phyloP scores from a whole-genome alignment of 208 protist species.

The Trypanosoma mega region DNA sequence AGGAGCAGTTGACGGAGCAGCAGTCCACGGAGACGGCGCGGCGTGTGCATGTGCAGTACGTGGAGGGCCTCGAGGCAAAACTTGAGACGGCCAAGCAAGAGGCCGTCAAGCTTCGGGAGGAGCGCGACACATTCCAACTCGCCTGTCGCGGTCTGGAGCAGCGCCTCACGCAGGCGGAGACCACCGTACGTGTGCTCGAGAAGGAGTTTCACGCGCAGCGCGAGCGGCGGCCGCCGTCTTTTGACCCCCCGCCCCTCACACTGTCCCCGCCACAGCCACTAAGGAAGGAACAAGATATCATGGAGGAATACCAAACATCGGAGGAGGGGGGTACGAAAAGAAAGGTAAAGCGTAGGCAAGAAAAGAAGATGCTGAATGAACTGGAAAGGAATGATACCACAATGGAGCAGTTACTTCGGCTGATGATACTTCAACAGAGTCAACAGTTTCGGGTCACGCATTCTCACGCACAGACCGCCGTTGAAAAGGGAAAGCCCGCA shows the following conservation, averaged over 20 bases:
- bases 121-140: conserved; percentile 50
- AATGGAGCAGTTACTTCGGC: background rate
- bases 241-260: no score
- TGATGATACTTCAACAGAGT: background rate
- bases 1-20: conserved; percentile 51
- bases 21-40: conserved; percentile 41
- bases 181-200: conserved; percentile 46
- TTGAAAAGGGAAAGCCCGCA: background rate
- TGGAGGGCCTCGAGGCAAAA: conserved; percentile 50
- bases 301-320: background rate
- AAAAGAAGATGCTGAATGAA: background rate
- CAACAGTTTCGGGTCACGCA: background rate
- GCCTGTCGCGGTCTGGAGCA: conserved; percentile 40
- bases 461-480: background rate
- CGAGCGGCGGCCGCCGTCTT: conserved; percentile 30
- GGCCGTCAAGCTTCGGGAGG: conserved; percentile 27
- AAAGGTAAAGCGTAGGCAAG: background rate
- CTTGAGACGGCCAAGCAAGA: conserved; percentile 27
- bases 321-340: background rate
- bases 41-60: conserved; percentile 43
- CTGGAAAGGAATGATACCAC: no score
- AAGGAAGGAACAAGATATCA: conserved; percentile 31
- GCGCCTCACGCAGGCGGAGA: conserved; percentile 40
- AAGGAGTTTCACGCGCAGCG: conserved; percentile 50
- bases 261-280: no score